Evolutionary conservation across 495 filamentous ascomycete species (phyloP).

Genomic region (Hypoxylon subgilvum): DNA sequence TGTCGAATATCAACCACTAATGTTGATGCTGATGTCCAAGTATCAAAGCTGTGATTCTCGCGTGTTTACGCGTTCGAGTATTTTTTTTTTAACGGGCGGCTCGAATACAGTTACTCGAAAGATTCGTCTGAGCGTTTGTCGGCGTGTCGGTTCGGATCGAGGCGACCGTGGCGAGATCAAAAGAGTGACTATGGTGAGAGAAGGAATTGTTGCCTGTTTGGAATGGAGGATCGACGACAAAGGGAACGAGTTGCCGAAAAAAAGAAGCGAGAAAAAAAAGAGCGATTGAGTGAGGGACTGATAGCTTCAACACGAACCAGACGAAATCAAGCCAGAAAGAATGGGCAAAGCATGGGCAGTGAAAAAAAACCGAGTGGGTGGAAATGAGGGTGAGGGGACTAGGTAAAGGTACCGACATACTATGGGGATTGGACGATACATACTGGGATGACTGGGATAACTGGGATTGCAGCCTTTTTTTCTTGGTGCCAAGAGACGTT

Average conservation of each 20-base stretch:
- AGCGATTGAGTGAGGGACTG: not conserved
- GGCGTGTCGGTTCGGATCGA: slow-evolving; percentile 1
- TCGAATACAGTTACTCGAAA: not conserved
- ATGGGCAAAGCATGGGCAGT: slow-evolving; percentile 9
- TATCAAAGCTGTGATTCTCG: no score
- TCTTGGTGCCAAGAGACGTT: no score
- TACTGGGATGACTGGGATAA: not conserved
- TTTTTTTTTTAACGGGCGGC: not conserved
- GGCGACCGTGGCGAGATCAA: slow-evolving; percentile 8
- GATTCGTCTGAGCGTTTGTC: no score
- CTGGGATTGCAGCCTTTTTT: not conserved
- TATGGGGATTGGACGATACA: slow-evolving; percentile 8
- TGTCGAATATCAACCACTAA: not conserved
- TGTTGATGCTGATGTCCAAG: no score
- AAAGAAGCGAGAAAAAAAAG: slow-evolving; percentile 16
- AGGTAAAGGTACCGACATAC: no score
- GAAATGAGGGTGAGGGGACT: slow-evolving; percentile 31
- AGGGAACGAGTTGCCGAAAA: slow-evolving; percentile 20
- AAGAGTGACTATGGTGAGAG: slow-evolving; percentile 34
- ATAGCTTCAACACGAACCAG: slow-evolving; percentile 12
- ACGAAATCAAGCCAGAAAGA: slow-evolving; percentile 19
- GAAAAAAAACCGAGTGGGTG: slow-evolving; percentile 33
- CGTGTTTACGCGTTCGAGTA: not conserved
- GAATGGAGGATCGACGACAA: slow-evolving; percentile 11
- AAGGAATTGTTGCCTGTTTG: not conserved